Percentiles rank a stretch among this genome's conserved stretches.
These are phyloP conservation scores for Bromus sterilis DNA, from an alignment of 176 grass and related monocot species.

Conservation along the genomic window DNA sequence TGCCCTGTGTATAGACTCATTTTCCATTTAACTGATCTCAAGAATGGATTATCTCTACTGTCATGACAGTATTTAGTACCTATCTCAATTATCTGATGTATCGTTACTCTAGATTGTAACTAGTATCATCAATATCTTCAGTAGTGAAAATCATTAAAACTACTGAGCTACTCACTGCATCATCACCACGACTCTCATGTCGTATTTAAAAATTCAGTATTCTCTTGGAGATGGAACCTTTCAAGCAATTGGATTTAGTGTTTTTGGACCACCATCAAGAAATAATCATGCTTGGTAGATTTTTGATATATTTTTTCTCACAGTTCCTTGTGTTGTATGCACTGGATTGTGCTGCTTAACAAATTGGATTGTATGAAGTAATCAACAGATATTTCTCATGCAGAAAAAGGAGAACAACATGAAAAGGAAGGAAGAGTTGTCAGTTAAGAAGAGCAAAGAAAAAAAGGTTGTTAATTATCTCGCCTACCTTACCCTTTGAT, in stretches of 20 bases:
- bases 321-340: not conserved
- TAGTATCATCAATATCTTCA: not conserved
- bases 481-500: not conserved
- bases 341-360: not conserved
- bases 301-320: not conserved
- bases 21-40: not conserved
- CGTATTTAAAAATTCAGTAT: not conserved
- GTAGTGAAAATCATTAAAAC: not conserved
- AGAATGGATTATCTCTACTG: not conserved
- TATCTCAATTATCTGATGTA: not conserved
- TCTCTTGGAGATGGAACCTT: not conserved
- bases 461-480: slow-evolving; percentile 40
- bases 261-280: not conserved
- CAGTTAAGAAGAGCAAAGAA: slow-evolving; percentile 61
- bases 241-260: not conserved
- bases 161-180: not conserved
- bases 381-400: not conserved
- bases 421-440: slow-evolving; percentile 68
- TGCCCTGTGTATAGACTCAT: not conserved
- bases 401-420: slow-evolving; percentile 62
- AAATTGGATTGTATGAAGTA: not conserved
- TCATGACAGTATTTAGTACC: not conserved
- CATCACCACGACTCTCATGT: not conserved
- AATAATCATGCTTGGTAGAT: not conserved
- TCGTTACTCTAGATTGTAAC: not conserved